These are phyloP conservation scores for Penicillium verrucosum DNA, from an alignment of 2,329 filamentous ascomycete genomes.

Conservation along the genomic window DNA sequence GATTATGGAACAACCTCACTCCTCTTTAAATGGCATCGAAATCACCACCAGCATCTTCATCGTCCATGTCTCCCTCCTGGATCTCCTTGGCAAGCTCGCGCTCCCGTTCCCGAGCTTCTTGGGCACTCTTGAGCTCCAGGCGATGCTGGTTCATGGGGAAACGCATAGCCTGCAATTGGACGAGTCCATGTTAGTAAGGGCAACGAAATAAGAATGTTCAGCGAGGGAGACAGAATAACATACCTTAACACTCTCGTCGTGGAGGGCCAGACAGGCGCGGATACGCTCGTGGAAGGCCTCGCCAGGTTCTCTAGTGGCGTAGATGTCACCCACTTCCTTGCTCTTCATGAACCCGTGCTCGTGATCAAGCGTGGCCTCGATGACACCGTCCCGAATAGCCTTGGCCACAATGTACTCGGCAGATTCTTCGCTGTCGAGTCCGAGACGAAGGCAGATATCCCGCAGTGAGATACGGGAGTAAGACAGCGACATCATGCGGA, in stretches of 20 bases:
- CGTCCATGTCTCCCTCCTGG: constrained; percentile 93
- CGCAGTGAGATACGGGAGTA: constrained; percentile 96
- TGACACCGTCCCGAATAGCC: constrained; percentile 94
- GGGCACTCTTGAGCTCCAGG: constrained; percentile 93
- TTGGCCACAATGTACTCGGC: constrained; percentile 99
- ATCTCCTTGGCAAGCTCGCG: constrained; percentile 98
- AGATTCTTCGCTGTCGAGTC: constrained; percentile 91
- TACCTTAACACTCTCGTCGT: constrained; percentile 98
- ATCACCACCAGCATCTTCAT: constrained; percentile 91
- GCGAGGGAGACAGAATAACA: constrained; percentile 21
- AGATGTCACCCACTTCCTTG: constrained; percentile 92
- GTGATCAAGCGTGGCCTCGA: constrained; percentile 89
- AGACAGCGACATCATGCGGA: constrained; percentile 97
- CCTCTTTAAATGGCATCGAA: constrained; percentile 83
- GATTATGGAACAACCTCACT: constrained; percentile 15
- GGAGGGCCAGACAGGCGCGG: constrained; percentile 80
- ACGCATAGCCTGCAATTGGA: constrained; percentile 72
- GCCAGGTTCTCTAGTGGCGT: constrained; percentile 89
- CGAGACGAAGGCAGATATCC: constrained; percentile 93
- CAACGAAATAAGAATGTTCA: not conserved
- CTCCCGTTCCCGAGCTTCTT: constrained; percentile 95
- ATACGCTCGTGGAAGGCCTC: constrained; percentile 98
- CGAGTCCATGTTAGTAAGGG: constrained; percentile 27
- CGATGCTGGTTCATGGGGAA: constrained; percentile 99
- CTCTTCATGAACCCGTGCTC: constrained; percentile 98